These are phyloP conservation scores for Edaphochlamys debaryana DNA, from an alignment of 139 green algal genomes.

Conservation along the genomic window DNA sequence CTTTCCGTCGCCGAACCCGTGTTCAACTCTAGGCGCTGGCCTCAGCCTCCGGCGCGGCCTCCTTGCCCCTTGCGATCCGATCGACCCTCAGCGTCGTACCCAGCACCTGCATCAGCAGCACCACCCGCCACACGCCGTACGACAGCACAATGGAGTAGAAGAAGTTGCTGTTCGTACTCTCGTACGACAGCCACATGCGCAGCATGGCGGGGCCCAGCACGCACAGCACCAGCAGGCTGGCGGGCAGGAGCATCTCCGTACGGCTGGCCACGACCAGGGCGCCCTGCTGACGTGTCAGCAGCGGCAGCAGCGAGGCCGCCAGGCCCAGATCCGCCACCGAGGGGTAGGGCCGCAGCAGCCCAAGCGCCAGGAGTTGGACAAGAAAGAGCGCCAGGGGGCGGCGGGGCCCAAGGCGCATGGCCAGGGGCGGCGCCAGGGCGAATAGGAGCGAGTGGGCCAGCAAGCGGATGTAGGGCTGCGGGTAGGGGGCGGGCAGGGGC, in stretches of 20 bases:
- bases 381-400: constrained; percentile 61
- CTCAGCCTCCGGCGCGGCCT: no score
- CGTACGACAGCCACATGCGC: constrained; percentile 77
- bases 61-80: constrained; percentile 5
- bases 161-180: constrained; percentile 86
- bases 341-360: constrained; percentile 63
- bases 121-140: constrained; percentile 68
- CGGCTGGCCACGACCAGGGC: constrained; percentile 2
- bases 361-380: constrained; percentile 52
- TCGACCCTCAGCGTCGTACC: constrained; percentile 7
- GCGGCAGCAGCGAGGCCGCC: constrained; percentile 64
- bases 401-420: constrained; percentile 61
- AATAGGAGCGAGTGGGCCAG: constrained; percentile 61
- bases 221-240: constrained; percentile 63
- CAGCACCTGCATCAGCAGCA: constrained; percentile 17
- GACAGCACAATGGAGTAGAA: constrained; percentile 85
- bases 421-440: constrained; percentile 60
- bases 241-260: constrained; percentile 64
- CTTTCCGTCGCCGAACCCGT: no score
- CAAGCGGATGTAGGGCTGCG: constrained; percentile 40
- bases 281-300: constrained; percentile 47
- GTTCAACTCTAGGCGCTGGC: no score
- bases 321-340: constrained; percentile 67
- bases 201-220: constrained; percentile 73
- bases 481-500: neutral